phyloP scores from a whole-genome alignment of 2,329 filamentous ascomycete genomes.

The Fusarium camptoceras region DNA sequence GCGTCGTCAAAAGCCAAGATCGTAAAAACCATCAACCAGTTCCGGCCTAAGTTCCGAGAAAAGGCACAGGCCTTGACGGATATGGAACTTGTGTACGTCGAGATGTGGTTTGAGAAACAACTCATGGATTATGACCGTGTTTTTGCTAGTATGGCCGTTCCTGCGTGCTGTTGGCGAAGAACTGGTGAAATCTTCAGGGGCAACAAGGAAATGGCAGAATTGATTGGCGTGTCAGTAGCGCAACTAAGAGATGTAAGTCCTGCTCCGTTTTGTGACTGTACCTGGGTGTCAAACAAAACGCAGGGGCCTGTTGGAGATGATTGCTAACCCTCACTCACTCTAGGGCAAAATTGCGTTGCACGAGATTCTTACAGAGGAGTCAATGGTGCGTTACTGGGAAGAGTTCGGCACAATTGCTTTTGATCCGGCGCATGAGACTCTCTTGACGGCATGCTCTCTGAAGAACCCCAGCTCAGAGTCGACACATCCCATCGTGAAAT shows the following conservation, averaged over 20 bases:
- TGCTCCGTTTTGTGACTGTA: conserved; percentile 16
- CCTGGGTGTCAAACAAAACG: conserved; percentile 8
- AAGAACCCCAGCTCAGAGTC: conserved; percentile 81
- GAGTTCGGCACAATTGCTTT: conserved; percentile 99
- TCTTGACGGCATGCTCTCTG: conserved; percentile 91
- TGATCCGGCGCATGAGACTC: conserved; percentile 91
- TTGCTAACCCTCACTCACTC: conserved; percentile 33
- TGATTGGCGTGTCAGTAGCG: conserved; percentile 93
- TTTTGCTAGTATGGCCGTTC: conserved; percentile 98
- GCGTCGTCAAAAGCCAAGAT: conserved; percentile 89
- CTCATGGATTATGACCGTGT: conserved; percentile 98
- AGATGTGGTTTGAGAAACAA: conserved; percentile 99
- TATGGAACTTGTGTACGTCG: conserved; percentile 92
- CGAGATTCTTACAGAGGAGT: conserved; percentile 95
- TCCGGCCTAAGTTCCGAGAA: conserved; percentile 94
- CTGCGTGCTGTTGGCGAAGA: conserved; percentile 95
- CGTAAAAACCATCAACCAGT: conserved; percentile 88
- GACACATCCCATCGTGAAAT: conserved; percentile 81
- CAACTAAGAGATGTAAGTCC: conserved; percentile 84
- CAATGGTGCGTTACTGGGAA: conserved; percentile 97
- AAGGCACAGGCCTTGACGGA: conserved; percentile 93
- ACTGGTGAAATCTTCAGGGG: conserved; percentile 97
- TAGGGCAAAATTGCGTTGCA: conserved; percentile 95
- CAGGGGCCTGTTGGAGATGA: not conserved
- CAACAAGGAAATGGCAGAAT: conserved; percentile 98